phyloP scores from a whole-genome alignment of 2,329 filamentous ascomycete species.

The Ophiostoma novo-ulmi region DNA sequence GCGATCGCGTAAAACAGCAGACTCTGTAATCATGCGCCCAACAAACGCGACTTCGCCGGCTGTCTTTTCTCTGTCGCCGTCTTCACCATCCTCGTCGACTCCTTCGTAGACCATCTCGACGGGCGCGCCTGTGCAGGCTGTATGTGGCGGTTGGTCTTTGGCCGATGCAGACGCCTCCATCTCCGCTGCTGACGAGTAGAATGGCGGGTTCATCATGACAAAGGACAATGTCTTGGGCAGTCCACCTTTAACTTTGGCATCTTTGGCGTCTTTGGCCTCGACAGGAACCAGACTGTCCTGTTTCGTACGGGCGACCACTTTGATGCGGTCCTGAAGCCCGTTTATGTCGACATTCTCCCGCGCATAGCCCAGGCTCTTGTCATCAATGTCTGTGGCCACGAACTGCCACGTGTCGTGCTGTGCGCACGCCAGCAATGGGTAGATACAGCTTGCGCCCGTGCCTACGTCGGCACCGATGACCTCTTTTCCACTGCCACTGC shows the following conservation, averaged over 20 bases:
- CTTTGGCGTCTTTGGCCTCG: conserved; percentile 31
- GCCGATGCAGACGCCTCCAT: conserved; percentile 58
- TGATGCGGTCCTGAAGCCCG: conserved; percentile 57
- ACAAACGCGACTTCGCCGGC: conserved; percentile 79
- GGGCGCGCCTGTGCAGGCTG: conserved; percentile 69
- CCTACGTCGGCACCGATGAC: conserved; percentile 77
- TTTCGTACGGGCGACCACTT: conserved; percentile 51
- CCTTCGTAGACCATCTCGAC: conserved; percentile 71
- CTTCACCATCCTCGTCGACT: conserved; percentile 30
- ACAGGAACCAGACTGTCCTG: conserved; percentile 58
- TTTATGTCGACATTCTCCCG: conserved; percentile 64
- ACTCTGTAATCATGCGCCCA: conserved; percentile 56
- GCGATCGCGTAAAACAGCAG: conserved; percentile 39
- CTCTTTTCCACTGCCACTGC: too few relatives aligned
- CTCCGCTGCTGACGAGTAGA: conserved; percentile 72
- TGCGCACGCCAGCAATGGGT: conserved; percentile 72
- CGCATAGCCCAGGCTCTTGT: conserved; percentile 62
- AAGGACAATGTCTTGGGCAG: conserved; percentile 56
- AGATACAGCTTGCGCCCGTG: conserved; percentile 87
- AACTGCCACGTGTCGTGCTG: conserved; percentile 67
- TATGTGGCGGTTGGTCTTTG: conserved; percentile 64
- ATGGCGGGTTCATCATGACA: conserved; percentile 90
- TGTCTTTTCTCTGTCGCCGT: conserved; percentile 45
- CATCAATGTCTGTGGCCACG: conserved; percentile 72
- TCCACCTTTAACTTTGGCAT: neutral